A percentile compares a stretch with the other conserved stretches of the same genome.
Conservation (phyloP, 2,329 filamentous ascomycete genomes). For the Sporothrix mexicana region DNA sequence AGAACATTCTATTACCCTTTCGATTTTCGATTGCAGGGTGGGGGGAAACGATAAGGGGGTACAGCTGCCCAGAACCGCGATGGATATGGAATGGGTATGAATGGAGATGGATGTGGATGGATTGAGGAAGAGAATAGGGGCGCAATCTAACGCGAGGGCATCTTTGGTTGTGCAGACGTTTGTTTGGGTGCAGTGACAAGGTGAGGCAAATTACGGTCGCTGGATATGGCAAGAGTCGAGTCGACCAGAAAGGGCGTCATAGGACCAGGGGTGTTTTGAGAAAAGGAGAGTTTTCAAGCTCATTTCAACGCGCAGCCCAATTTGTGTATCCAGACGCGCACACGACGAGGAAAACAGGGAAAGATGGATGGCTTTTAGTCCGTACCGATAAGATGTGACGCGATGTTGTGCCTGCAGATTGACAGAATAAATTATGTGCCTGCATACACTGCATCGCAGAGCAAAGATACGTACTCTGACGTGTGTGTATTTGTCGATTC, state of each 20-base stretch:
- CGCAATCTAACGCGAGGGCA: slow-evolving; percentile 4
- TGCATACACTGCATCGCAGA: neutral
- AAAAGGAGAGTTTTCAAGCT: slow-evolving; percentile 3
- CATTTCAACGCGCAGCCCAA: neutral
- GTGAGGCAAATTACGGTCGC: slow-evolving; percentile 20
- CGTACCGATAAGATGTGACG: neutral
- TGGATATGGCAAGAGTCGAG: slow-evolving; percentile 19
- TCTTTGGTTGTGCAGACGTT: neutral
- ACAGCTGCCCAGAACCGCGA: neutral
- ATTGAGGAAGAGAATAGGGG: neutral
- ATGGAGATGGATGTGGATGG: neutral
- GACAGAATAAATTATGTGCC: slow-evolving; percentile 2
- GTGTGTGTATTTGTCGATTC: too few species aligned
- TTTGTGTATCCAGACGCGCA: neutral
- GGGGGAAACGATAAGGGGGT: slow-evolving; percentile 28
- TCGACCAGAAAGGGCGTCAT: slow-evolving; percentile 14
- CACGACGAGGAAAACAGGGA: neutral
- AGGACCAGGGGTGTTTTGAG: neutral
- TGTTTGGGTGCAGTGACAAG: slow-evolving; percentile 11
- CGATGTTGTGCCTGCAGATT: slow-evolving; percentile 6
- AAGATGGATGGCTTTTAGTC: neutral
- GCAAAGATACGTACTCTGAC: neutral
- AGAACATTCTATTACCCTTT: slow-evolving; percentile 32
- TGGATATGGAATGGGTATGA: neutral
- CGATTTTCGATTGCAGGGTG: slow-evolving; percentile 10